These are phyloP conservation scores for Chaetomiaceae sp. DNA, from an alignment of 2,329 filamentous ascomycete species.

Conservation along the genomic window DNA sequence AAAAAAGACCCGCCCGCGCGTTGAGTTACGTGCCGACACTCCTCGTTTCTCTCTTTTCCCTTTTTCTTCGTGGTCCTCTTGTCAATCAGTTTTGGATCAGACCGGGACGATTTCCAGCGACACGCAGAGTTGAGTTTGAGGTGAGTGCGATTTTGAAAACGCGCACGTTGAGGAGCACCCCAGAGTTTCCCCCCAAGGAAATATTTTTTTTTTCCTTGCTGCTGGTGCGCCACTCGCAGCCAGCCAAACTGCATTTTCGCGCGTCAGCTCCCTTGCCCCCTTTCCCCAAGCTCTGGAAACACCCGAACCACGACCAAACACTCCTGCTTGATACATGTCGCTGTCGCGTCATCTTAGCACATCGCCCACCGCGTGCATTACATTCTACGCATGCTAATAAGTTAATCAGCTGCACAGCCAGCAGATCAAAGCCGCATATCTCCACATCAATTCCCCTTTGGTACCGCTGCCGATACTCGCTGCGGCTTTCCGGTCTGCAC, in stretches of 20 bases:
- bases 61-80: slow-evolving; percentile 17
- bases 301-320: neutral
- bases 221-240: slow-evolving; percentile 18
- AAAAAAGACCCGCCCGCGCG: slow-evolving; percentile 21
- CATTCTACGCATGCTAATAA: slow-evolving; percentile 19
- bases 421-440: slow-evolving; percentile 18
- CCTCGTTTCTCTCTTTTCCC: slow-evolving; percentile 8
- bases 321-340: slow-evolving; percentile 15
- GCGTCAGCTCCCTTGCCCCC: slow-evolving; percentile 12
- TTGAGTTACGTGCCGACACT: slow-evolving; percentile 20
- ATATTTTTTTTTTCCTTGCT: slow-evolving; percentile 14
- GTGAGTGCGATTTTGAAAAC: slow-evolving; percentile 10
- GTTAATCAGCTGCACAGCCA: slow-evolving; percentile 9
- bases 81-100: slow-evolving; percentile 20
- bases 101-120: neutral
- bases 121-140: slow-evolving; percentile 10
- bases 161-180: slow-evolving; percentile 14
- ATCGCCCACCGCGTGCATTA: slow-evolving; percentile 10
- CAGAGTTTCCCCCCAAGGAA: neutral
- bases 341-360: slow-evolving; percentile 8
- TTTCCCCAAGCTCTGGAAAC: slow-evolving; percentile 2
- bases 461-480: slow-evolving; percentile 13
- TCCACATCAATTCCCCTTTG: slow-evolving; percentile 1
- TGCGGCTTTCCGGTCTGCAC: slow-evolving; percentile 21
- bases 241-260: slow-evolving; percentile 20